These are phyloP conservation scores for Pichia nakasei DNA, from an alignment of 805 yeast genomes.

Conservation along the genomic window DNA sequence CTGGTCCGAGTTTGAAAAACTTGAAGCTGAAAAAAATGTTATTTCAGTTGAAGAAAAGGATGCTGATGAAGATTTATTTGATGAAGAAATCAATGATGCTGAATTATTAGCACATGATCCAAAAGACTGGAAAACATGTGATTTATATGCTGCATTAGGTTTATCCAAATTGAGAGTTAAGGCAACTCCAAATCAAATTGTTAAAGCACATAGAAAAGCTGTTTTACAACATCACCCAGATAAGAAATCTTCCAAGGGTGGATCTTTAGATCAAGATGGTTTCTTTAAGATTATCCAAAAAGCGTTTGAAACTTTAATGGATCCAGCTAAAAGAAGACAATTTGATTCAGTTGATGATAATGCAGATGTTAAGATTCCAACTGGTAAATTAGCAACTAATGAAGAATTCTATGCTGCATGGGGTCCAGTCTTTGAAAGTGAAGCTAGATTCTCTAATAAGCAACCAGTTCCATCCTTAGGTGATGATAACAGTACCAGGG, in stretches of 20 bases:
- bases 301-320: constrained; percentile 85
- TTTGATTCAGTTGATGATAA: constrained; percentile 89
- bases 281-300: constrained; percentile 97
- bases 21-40: constrained; percentile 87
- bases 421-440: constrained; percentile 86
- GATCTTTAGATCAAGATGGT: constrained; percentile 77
- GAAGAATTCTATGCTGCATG: constrained; percentile 81
- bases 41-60: constrained; percentile 53
- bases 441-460: constrained; percentile 86
- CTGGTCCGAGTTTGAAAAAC: constrained; percentile 93
- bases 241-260: constrained; percentile 87
- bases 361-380: constrained; percentile 80
- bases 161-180: constrained; percentile 81
- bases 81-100: constrained; percentile 56
- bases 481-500: constrained; percentile 53
- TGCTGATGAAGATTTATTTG: constrained; percentile 53
- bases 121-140: constrained; percentile 96
- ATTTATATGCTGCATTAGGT: constrained; percentile 93
- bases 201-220: constrained; percentile 94
- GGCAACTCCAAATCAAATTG: constrained; percentile 88
- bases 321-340: constrained; percentile 81
- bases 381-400: constrained; percentile 29
- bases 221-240: constrained; percentile 98
- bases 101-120: constrained; percentile 84
- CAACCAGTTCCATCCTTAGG: constrained; percentile 87